Percentiles rank a stretch among this genome's conserved stretches.
Conservation (phyloP, 164 flowering plant species). For the Liriodendron chinense region DNA sequence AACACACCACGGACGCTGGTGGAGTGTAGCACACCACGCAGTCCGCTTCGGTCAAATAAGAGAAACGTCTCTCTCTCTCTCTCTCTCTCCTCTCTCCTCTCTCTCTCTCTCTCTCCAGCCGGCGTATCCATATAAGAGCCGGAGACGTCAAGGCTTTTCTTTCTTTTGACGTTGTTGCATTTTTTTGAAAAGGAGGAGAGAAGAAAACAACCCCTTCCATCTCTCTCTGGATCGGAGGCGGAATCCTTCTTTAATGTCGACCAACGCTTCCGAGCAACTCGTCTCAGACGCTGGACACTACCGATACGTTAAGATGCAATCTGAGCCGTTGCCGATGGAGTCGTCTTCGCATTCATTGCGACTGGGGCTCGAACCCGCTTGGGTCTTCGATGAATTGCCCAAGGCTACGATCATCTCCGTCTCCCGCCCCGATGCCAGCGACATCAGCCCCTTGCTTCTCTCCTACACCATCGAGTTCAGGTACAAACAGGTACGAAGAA, state of each 20-base stretch:
- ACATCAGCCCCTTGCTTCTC: constrained; percentile 79
- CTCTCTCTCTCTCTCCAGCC: neutral
- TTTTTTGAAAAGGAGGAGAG: neutral
- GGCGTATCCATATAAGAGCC: too few species aligned
- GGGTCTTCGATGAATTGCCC: constrained; percentile 91
- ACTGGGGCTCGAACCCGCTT: constrained; percentile 5
- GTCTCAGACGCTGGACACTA: neutral
- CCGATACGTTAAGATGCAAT: constrained; percentile 24
- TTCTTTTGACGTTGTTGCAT: neutral
- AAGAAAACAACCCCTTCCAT: neutral
- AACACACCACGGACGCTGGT: too few species aligned
- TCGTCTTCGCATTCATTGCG: constrained; percentile 17
- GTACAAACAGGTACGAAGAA: constrained; percentile 62
- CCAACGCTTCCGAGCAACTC: constrained; percentile 6
- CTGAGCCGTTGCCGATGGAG: constrained; percentile 9
- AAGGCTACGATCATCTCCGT: constrained; percentile 73
- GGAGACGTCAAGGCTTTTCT: neutral
- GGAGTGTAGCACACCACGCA: too few species aligned
- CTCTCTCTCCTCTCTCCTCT: neutral
- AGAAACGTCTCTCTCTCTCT: neutral
- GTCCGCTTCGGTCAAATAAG: too few species aligned
- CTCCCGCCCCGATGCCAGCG: constrained; percentile 89
- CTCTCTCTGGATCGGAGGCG: neutral
- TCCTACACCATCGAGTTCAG: constrained; percentile 82
- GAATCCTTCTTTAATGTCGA: neutral